These are phyloP conservation scores for Solanum ossicruentum DNA, from an alignment of 257 asterid species.

Conservation along the genomic window DNA sequence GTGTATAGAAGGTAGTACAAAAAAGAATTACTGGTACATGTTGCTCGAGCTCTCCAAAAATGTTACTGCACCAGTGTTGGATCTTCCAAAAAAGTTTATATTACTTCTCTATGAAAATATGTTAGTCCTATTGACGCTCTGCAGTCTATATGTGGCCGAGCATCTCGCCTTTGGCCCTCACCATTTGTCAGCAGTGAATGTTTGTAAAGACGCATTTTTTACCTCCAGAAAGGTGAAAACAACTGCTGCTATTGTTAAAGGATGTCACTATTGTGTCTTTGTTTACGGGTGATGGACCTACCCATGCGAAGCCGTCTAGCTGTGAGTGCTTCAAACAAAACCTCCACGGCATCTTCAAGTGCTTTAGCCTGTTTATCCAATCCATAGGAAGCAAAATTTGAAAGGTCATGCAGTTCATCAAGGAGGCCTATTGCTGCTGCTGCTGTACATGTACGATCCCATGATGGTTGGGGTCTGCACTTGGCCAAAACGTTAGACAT, in stretches of 20 bases:
- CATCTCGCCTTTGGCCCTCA: background rate
- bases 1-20: background rate
- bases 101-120: background rate
- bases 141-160: background rate
- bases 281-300: slow-evolving; percentile 47
- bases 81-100: background rate
- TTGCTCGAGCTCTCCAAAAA: background rate
- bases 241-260: background rate
- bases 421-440: slow-evolving; percentile 92
- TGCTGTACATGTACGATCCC: slow-evolving; percentile 98
- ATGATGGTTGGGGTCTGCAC: slow-evolving; percentile 85
- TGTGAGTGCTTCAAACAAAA: slow-evolving; percentile 58
- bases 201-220: background rate
- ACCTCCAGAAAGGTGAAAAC: background rate
- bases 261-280: slow-evolving; percentile 38
- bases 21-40: background rate
- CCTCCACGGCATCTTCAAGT: slow-evolving; percentile 44
- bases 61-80: background rate
- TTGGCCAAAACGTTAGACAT: background rate
- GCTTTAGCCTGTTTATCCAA: slow-evolving; percentile 59
- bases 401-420: slow-evolving; percentile 54
- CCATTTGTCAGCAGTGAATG: background rate
- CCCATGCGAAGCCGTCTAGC: slow-evolving; percentile 70
- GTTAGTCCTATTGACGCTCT: background rate
- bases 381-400: slow-evolving; percentile 35